Conservation (phyloP, 169 alveolate species). For the Theileria sp. region DNA sequence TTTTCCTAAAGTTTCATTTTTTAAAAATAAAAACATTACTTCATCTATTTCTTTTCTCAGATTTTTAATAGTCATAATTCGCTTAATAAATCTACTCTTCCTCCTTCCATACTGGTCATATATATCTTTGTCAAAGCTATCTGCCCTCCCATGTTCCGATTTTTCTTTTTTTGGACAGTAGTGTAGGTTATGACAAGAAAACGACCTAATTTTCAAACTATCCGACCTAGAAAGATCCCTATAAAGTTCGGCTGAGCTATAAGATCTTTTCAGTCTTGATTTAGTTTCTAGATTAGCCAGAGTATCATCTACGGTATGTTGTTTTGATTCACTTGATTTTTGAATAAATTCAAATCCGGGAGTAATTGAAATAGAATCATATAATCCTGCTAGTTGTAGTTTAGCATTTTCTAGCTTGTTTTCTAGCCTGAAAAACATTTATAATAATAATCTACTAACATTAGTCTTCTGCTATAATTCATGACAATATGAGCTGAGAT, state of each 20-base stretch:
- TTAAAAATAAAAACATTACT: constrained; percentile 5
- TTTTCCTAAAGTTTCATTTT: constrained; percentile 24
- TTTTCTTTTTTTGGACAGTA: not conserved
- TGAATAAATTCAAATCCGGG: not conserved
- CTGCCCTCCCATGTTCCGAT: not conserved
- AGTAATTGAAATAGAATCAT: constrained; percentile 10
- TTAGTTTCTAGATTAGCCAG: not conserved
- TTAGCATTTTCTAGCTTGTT: constrained; percentile 31
- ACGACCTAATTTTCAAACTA: not conserved
- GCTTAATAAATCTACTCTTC: constrained; percentile 2
- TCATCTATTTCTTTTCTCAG: constrained; percentile 45
- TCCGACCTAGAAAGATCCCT: not conserved
- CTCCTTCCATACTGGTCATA: constrained; percentile 20
- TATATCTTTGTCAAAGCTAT: constrained; percentile 15
- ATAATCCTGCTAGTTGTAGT: constrained; percentile 29
- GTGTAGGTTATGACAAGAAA: constrained; percentile 25
- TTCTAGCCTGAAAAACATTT: constrained; percentile 31
- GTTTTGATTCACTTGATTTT: not conserved
- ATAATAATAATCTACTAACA: constrained; percentile 17
- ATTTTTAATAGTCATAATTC: constrained; percentile 32
- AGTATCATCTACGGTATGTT: not conserved
- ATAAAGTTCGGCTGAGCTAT: not conserved
- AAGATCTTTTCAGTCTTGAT: not conserved
- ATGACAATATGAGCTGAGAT: constrained; percentile 49
- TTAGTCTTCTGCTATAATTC: constrained; percentile 55